Percentiles rank a stretch among this genome's conserved stretches.
These are phyloP conservation scores for Berberis thunbergii DNA, from an alignment of 164 flowering plant genomes.

Conservation along the genomic window DNA sequence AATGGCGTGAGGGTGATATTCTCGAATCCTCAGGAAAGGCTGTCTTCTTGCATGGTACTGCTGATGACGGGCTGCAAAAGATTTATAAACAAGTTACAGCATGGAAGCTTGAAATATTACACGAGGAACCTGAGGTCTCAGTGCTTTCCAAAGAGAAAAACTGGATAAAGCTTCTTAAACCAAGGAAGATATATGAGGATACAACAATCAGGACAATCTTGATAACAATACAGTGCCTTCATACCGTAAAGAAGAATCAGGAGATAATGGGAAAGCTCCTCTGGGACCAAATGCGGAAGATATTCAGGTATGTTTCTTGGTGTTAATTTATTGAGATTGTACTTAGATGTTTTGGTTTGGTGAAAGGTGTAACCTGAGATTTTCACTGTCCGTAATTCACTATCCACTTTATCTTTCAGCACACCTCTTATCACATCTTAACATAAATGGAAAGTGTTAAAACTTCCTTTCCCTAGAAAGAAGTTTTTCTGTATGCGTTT, in stretches of 20 bases:
- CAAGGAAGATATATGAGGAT: constrained; percentile 52
- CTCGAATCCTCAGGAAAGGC: constrained; percentile 5
- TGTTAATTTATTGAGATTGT: neutral
- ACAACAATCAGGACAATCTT: constrained; percentile 39
- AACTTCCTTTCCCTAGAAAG: too few species aligned
- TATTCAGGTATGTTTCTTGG: constrained; percentile 37
- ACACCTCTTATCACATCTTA: too few species aligned
- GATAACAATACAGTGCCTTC: constrained; percentile 50
- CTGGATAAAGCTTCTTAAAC: constrained; percentile 70
- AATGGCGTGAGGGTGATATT: constrained; percentile 22
- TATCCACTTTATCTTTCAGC: too few species aligned
- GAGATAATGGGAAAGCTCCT: constrained; percentile 34
- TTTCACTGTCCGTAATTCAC: neutral
- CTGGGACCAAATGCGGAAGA: constrained; percentile 55
- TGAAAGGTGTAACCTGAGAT: neutral
- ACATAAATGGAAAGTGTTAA: too few species aligned
- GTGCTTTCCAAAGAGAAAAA: constrained; percentile 46
- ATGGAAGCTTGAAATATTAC: constrained; percentile 62
- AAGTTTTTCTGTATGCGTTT: too few species aligned
- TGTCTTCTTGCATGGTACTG: constrained; percentile 38
- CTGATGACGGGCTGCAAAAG: constrained; percentile 37
- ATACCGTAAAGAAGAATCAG: constrained; percentile 37
- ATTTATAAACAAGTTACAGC: constrained; percentile 50
- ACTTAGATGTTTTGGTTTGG: neutral
- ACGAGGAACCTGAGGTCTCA: constrained; percentile 39